Base-by-base conservation (phyloP, 306 rosid species). In the Cucumis hystrix region DNA sequence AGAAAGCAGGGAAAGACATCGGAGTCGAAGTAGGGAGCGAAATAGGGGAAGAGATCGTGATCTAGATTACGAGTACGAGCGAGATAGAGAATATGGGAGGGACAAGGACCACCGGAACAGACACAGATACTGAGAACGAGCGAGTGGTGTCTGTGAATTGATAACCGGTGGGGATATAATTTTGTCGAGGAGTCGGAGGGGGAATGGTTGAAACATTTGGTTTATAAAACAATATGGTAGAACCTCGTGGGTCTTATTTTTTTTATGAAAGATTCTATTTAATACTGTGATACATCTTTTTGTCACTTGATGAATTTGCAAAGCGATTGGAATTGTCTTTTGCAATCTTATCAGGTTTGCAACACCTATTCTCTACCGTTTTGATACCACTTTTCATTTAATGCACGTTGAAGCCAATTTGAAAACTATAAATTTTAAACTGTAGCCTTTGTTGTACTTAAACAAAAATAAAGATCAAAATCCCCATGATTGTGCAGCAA, bases 1-100 rank as follows among this genome's bases (percentile, higher is more conserved):
- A 76, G 89, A 81, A 10, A 86, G 80, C 8, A 84, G 87, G 79
- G 97, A 90, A 68, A 85, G 97, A 85, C 91, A 60, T 63, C 84
- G 90, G 74, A 86, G 93, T 80, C 89, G 91, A 23, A 89, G 91
- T 64, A 87, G 89, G 79, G 97, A 90, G 62, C 84, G 98, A 85
- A 88, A 87, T 35, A 82, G 96, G 61, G 96, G 91, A 83, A 89
- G 91, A 79, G 91, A 87, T 59, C 87, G 91, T 72, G 89, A 78
- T 78, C 89, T 92, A 37, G 94, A 84, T 58, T 86, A 92, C 47
- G 96, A 90, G 68, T 88, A 90, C 52, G 94, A 96, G 74, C 87
- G 97, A 25, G 77, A 52, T 30, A 52, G 62, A 73, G 77, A 72
- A 17, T 51, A 72, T 65, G 98, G 88, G 14, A 74, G 86, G 77